Evolutionary conservation across 129 eudicot species (phyloP), one percentile per base, ranked within the genome.

Genomic region (Flaveria trinervia): DNA sequence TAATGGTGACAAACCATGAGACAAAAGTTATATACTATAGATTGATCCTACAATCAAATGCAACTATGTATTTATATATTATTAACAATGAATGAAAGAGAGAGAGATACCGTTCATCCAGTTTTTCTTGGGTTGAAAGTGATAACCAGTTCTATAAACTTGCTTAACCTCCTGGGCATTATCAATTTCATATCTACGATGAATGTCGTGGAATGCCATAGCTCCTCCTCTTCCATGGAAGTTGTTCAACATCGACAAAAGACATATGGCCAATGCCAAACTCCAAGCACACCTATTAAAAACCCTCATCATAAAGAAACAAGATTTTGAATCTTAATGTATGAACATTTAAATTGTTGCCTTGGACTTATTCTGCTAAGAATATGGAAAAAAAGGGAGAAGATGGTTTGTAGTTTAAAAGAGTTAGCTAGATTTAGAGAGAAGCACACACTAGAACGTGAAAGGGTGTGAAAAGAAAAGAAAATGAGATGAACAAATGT

Each of bases 81-180:
- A 36, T 36, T 36, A 36, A 36, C 6, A 5, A 36, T 36, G 7
- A 36, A 36, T 36, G 41, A n/a, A 22, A 10, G 7, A 65, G 16
- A 43, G 1, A 41, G 13, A 82, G 39, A 5, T 88, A 88, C 96
- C 96, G 60, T 88, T 90, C 56, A 90, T 90, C 96, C 96, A 90
- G 22, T 90, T 66, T 51, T 66, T 81, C 12, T 70, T 61, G 22
- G 92, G 90, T 68, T 90, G 96, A 71, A 90, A 90, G 49, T 90
- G 96, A 70, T 75, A 90, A 22, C 87, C 92, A 61, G 90, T 90
- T 86, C 92, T 75, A 44, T 85, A 87, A 26, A 79, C 76, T 60
- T 43, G 80, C 49, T 62, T 46, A 4, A 81, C 83, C 22, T 78
- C 22, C 16, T 9, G 67, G 4, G 82, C 78, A 30, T 66, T 17